Percentiles rank a stretch among this genome's conserved stretches.
Conservation (phyloP, 805 yeast genomes). For the Candida namnaoensis region DNA sequence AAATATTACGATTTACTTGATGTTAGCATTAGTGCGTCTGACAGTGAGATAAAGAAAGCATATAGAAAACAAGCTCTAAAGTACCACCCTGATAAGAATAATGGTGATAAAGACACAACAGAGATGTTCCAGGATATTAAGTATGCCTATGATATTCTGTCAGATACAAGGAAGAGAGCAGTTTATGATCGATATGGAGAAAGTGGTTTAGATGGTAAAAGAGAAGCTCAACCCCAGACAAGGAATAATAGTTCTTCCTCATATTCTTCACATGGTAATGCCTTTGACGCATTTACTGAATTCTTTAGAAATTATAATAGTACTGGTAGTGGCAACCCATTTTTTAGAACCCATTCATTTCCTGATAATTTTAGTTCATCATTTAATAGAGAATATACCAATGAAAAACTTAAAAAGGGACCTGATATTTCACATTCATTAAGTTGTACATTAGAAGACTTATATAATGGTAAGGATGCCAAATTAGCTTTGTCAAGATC, state of each 20-base stretch:
- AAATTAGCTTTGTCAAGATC: slow-evolving; percentile 47
- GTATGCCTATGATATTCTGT: slow-evolving; percentile 57
- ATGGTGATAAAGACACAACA: slow-evolving; percentile 38
- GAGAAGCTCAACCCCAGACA: too few species aligned
- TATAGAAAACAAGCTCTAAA: slow-evolving; percentile 38
- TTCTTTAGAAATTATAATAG: too few species aligned
- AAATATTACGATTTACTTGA: slow-evolving; percentile 39
- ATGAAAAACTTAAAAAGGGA: too few species aligned
- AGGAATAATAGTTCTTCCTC: neutral
- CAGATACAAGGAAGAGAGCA: slow-evolving; percentile 33
- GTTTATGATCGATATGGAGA: slow-evolving; percentile 48
- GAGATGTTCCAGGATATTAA: slow-evolving; percentile 53
- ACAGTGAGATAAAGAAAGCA: slow-evolving; percentile 37
- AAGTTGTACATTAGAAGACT: slow-evolving; percentile 42
- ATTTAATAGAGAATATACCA: too few species aligned
- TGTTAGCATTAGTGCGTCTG: neutral
- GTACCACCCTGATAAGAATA: slow-evolving; percentile 62
- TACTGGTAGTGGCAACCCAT: too few species aligned
- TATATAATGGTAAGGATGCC: slow-evolving; percentile 47
- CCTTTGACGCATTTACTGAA: too few species aligned
- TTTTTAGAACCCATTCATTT: too few species aligned
- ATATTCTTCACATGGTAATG: neutral
- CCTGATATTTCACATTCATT: slow-evolving; percentile 50
- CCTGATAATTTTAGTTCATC: too few species aligned
- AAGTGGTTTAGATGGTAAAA: too few species aligned